Evolutionary conservation across 768 basidiomycete genomes (phyloP), one percentile per base, ranked within the genome.

Genomic region (Suillus sp.): DNA sequence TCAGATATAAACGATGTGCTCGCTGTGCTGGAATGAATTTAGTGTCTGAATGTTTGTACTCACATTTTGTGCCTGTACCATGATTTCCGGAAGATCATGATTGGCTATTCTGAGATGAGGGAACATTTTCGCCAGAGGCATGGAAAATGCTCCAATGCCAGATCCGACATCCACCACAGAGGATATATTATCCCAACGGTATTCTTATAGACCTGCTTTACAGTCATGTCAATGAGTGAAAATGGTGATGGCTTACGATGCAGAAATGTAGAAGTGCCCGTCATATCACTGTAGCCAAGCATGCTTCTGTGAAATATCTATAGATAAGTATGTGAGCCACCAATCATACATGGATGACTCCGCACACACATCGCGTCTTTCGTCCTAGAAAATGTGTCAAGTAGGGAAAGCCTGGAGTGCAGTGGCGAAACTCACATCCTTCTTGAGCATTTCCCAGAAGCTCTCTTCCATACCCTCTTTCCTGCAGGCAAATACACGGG

Each of bases 131-230:
- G 71, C 58, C 56, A 75, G 69, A 20, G 68, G 68, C 0, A 69
- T 40, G 50, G 74, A 74, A n/a, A 76, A 60, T 1, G 70, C 66
- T 4, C 74, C 74, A 8, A 72, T 27, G 27, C 74, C 69, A 8
- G 72, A 68, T 5, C 74, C 75, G 18, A 75, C 63, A 53, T 75
- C 75, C 10, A 73, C 71, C 38, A 77, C 62, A 10, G 69, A 68
- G 38, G 67, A 62, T 30, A 69, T 62, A 58, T 63, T 65, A 61
- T 67, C 43, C 76, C 76, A 66, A 30, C 71, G 68, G 64, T 69
- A 65, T 40, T 75, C 69, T 75, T 22, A 6, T 5, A 37, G 64
- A 35, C 25, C 22, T 54, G 18, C 14, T 11, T 47, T 5, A 14
- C 7, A 16, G n/a, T 25, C 3, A 18, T 9, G 7, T 30, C 10